Conservation (phyloP, 2,329 filamentous ascomycete species). For the Pezicula neosporulosa region DNA sequence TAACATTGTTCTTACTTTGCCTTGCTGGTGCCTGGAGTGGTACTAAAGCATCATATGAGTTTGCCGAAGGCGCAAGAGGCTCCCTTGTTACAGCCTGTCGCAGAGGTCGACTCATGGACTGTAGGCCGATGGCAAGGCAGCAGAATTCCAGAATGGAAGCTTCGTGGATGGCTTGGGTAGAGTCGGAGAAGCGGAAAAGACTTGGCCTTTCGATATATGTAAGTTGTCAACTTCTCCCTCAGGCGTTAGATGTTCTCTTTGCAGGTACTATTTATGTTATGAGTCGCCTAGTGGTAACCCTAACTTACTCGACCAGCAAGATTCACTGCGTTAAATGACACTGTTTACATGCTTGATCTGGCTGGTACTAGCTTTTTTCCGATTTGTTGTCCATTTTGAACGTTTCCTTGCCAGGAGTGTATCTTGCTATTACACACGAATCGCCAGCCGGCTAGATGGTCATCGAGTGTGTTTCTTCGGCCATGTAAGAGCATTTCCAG, state of each 20-base stretch:
- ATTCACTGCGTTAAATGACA: no score
- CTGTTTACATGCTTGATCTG: no score
- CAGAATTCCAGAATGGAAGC: constrained; percentile 15
- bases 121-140: constrained; percentile 16
- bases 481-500: no score
- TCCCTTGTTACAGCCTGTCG: constrained; percentile 22
- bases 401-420: no score
- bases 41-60: constrained; percentile 24
- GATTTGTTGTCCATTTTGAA: no score
- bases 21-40: constrained; percentile 25
- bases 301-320: no score
- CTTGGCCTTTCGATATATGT: constrained; percentile 26
- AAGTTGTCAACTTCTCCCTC: not conserved
- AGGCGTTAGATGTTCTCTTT: not conserved
- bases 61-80: constrained; percentile 23
- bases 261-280: no score
- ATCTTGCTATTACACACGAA: no score
- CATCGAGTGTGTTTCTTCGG: no score
- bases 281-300: no score
- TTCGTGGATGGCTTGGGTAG: constrained; percentile 24
- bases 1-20: constrained; percentile 24
- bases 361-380: no score
- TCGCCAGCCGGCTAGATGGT: no score
- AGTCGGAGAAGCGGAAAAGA: constrained; percentile 24
- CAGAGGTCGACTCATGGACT: constrained; percentile 22